Percentiles rank a stretch among this genome's conserved stretches.
Evolutionary conservation across 495 filamentous ascomycete species (phyloP).

Genomic region (Hyaloscypha hepaticicola): DNA sequence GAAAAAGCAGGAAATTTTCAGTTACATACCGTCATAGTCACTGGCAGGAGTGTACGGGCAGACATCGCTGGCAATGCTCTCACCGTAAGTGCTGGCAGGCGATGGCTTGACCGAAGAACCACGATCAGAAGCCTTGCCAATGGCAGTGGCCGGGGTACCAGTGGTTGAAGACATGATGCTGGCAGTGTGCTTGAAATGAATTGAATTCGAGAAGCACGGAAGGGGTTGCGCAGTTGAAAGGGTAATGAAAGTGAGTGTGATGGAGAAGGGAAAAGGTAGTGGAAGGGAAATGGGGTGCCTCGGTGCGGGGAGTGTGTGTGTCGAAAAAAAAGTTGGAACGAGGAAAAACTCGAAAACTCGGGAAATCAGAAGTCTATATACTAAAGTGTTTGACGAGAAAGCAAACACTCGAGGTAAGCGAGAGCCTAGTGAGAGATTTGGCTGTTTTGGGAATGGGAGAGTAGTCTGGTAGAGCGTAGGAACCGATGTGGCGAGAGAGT

Average conservation of each 20-base stretch:
- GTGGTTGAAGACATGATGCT: conserved; percentile 5
- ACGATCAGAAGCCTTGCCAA: neutral
- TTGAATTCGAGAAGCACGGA: neutral
- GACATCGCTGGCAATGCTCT: conserved; percentile 25
- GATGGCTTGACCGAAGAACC: conserved; percentile 31
- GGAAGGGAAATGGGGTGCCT: no score
- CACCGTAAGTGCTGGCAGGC: conserved; percentile 41
- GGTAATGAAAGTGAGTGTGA: neutral
- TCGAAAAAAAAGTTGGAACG: neutral
- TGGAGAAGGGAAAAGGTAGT: conserved; percentile 2
- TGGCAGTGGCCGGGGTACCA: neutral
- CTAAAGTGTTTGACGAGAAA: neutral
- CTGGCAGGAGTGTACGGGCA: conserved; percentile 34
- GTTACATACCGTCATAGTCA: conserved; percentile 9
- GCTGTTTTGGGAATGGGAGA: neutral
- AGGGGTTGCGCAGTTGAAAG: neutral
- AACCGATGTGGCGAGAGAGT: neutral
- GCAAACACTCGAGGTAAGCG: neutral
- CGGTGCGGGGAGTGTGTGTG: neutral
- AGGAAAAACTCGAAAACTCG: neutral
- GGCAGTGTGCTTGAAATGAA: conserved; percentile 3
- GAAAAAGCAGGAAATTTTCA: neutral
- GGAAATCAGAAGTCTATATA: neutral
- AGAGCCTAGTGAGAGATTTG: neutral
- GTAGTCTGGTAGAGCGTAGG: neutral